Evolutionary conservation across 2,329 filamentous ascomycete species (phyloP).

Genomic region (Colletotrichum zoysiae): DNA sequence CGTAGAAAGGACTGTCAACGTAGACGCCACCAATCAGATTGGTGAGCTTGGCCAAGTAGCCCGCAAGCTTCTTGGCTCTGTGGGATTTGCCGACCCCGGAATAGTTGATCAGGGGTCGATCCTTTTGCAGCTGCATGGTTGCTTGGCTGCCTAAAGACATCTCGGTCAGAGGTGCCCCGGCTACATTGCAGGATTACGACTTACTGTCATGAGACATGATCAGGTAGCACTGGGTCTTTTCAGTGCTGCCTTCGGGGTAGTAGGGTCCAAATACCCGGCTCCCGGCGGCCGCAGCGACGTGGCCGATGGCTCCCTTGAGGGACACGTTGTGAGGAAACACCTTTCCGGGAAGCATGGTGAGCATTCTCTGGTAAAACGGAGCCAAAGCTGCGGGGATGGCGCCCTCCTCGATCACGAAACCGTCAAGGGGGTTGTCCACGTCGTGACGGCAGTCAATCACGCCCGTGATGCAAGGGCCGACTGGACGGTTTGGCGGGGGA

Average conservation of each 20-base stretch:
- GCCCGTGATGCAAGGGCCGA: constrained; percentile 73
- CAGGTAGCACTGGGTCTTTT: constrained; percentile 73
- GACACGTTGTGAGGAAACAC: constrained; percentile 54
- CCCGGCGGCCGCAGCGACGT: constrained; percentile 61
- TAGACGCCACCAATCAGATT: constrained; percentile 70
- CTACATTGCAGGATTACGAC: background rate
- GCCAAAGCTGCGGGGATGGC: constrained; percentile 69
- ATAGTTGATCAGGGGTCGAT: constrained; percentile 71
- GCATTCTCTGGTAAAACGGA: constrained; percentile 66
- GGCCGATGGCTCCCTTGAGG: constrained; percentile 57
- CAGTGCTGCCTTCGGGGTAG: constrained; percentile 64
- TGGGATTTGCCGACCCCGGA: constrained; percentile 68
- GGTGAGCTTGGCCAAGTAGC: constrained; percentile 66
- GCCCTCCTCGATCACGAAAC: constrained; percentile 74
- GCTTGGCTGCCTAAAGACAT: constrained; percentile 63
- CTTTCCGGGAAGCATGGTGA: constrained; percentile 66
- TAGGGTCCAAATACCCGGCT: constrained; percentile 71
- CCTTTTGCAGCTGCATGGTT: constrained; percentile 67
- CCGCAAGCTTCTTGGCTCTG: constrained; percentile 66
- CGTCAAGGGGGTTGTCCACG: constrained; percentile 67
- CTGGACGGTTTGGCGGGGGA: constrained; percentile 63
- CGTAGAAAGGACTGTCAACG: constrained; percentile 69
- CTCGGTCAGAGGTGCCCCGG: background rate
- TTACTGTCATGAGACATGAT: constrained; percentile 75
- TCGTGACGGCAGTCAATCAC: constrained; percentile 70